phyloP scores from a whole-genome alignment of 2,329 filamentous ascomycete genomes.

The Thielaviopsis euricoi region DNA sequence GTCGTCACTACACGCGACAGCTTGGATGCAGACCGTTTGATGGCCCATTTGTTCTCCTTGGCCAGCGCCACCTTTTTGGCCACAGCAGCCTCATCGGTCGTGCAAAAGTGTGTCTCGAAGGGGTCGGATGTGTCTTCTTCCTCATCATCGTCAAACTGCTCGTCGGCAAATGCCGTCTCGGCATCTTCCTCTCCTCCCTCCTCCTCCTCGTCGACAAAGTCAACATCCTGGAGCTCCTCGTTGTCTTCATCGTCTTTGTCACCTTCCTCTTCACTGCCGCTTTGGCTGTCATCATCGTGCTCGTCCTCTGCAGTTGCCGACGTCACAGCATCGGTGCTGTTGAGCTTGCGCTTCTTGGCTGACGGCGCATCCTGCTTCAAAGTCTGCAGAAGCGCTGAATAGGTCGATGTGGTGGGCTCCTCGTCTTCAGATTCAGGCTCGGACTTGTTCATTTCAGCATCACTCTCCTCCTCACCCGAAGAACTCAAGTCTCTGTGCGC shows the following conservation, averaged over 20 bases:
- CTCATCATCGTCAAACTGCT: slow-evolving; percentile 28
- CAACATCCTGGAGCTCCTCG: slow-evolving; percentile 23
- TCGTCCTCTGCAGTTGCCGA: slow-evolving; percentile 13
- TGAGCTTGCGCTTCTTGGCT: slow-evolving; percentile 41
- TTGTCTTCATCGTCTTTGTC: slow-evolving; percentile 14
- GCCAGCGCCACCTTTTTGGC: slow-evolving; percentile 34
- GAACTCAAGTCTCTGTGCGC: slow-evolving; percentile 2
- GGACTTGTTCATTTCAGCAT: slow-evolving; percentile 18
- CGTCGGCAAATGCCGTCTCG: slow-evolving; percentile 25
- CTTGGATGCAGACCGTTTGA: slow-evolving; percentile 29
- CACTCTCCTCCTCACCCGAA: slow-evolving; percentile 30
- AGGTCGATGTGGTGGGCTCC: slow-evolving; percentile 25
- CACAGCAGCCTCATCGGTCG: slow-evolving; percentile 45
- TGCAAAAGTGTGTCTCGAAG: slow-evolving; percentile 66
- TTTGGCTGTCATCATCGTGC: slow-evolving; percentile 13
- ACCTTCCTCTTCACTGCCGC: slow-evolving; percentile 9
- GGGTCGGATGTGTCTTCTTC: slow-evolving; percentile 46
- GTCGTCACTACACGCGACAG: slow-evolving; percentile 31
- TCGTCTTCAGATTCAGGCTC: slow-evolving; percentile 28
- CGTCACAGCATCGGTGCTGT: slow-evolving; percentile 19
- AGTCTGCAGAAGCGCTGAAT: slow-evolving; percentile 41
- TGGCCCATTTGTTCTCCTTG: slow-evolving; percentile 33
- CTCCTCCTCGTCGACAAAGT: slow-evolving; percentile 19
- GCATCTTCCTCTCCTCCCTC: slow-evolving; percentile 23
- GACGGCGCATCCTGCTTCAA: slow-evolving; percentile 27